phyloP scores from a whole-genome alignment of 1,284 basidiomycete genomes.

The Rhizoctonia solani region DNA sequence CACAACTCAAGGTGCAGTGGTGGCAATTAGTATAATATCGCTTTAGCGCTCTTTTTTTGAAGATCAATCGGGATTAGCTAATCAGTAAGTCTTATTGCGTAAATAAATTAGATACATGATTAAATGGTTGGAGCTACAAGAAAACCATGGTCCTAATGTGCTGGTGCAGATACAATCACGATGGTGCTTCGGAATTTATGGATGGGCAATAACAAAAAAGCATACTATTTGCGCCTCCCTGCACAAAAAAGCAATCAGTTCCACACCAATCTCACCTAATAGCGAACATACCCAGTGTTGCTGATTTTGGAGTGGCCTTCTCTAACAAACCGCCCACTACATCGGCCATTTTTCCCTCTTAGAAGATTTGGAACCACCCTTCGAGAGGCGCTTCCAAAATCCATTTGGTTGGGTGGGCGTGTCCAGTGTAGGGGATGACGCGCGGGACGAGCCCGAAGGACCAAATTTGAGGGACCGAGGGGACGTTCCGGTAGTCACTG shows the following conservation, averaged over 20 bases:
- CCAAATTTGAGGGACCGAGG: conserved; percentile 2
- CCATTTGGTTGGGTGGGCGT: conserved; percentile 2
- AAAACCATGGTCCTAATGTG: background rate
- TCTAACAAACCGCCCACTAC: conserved; percentile 1
- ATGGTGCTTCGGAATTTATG: too few relatives aligned
- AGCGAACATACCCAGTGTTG: background rate
- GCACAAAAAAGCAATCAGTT: background rate
- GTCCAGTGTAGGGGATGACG: conserved; percentile 14
- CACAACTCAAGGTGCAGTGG: background rate
- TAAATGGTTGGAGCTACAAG: background rate
- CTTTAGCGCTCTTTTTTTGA: background rate
- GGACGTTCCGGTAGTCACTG: background rate
- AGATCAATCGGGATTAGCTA: background rate
- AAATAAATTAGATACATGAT: background rate
- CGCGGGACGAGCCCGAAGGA: conserved; percentile 16
- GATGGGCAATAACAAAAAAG: too few relatives aligned
- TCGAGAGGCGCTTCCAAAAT: conserved; percentile 22
- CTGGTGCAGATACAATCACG: too few relatives aligned
- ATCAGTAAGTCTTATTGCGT: background rate
- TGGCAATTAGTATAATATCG: background rate
- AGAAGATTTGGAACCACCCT: conserved; percentile 2
- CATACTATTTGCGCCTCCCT: too few relatives aligned
- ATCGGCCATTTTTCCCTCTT: conserved; percentile 15
- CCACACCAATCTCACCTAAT: background rate
- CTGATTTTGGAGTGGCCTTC: background rate